Evolutionary conservation across 202 grass and related monocot species (phyloP), one percentile per base, ranked within the genome.

Genomic region (Cymbopogon flexuosus): DNA sequence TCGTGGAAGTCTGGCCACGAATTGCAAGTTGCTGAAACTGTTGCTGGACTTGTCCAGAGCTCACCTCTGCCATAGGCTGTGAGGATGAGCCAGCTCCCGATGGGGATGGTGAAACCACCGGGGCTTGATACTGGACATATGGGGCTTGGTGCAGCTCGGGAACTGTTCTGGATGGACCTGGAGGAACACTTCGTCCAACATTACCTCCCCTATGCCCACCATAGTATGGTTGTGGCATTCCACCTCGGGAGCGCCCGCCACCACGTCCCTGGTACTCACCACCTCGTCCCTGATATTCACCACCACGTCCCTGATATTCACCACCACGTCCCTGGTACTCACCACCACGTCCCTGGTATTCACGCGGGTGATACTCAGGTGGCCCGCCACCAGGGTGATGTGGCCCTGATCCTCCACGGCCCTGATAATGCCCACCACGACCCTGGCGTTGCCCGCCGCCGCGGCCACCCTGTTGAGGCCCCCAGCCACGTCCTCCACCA

Each of bases 101-200:
- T 75, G 85, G 72, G 5, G 75, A 82, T 84, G 88, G 45, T 83
- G 89, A 73, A 83, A 85, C 85, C 87, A 88, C 24, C 73, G 81
- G 84, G 85, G 83, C 78, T 84, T 88, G 77, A 70, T 87, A 81
- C 88, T 89, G 88, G 89, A 89, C 88, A 79, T 88, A 80, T 5
- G 77, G 87, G 90, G 91, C 94, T 97, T 97, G 94, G 94, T 97
- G 94, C 94, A 97, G 94, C 89, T 94, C 91, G 94, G 94, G 94
- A 94, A 89, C 82, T 90, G 88, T 86, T 90, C 89, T 94, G 36
- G 83, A 79, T 77, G 87, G 85, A 75, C 87, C 85, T 75, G 81
- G 76, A 73, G 75, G 79, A 69, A 83, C 78, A 39, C 64, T 85
- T 46, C 76, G 92, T 83, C 89, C 89, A 76, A 71, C 84, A 83